These are phyloP conservation scores for Agrocybe praecox DNA, from an alignment of 768 basidiomycete species.

Conservation along the genomic window DNA sequence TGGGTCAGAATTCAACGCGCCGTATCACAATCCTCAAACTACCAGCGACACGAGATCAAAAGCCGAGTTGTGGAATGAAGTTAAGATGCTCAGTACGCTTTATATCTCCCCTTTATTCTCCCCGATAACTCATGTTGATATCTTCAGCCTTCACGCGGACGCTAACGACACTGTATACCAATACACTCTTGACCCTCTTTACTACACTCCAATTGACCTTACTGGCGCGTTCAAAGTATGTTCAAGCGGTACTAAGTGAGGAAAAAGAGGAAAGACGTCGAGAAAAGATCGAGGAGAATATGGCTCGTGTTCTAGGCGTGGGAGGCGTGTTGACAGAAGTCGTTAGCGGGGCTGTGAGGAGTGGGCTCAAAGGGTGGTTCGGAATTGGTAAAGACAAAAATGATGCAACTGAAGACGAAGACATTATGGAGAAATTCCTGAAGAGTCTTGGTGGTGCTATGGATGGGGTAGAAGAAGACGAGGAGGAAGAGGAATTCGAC, in stretches of 20 bases:
- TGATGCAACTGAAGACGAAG: conserved; percentile 12
- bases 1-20: conserved; percentile 20
- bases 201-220: conserved; percentile 86
- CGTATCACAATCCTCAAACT: not conserved
- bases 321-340: not conserved
- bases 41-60: conserved; percentile 54
- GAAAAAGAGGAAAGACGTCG: conserved; percentile 61
- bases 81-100: conserved; percentile 80
- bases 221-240: conserved; percentile 80
- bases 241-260: conserved; percentile 63
- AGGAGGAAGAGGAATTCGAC: conserved; percentile 17
- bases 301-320: conserved; percentile 25
- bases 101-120: not conserved
- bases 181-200: conserved; percentile 83
- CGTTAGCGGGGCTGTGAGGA: conserved; percentile 11
- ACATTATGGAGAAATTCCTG: conserved; percentile 8
- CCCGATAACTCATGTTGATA: not conserved
- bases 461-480: conserved; percentile 20
- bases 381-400: conserved; percentile 1
- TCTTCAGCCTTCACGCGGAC: conserved; percentile 81
- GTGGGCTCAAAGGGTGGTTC: conserved; percentile 1
- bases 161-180: conserved; percentile 84
- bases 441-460: conserved; percentile 2
- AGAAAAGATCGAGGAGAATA: conserved; percentile 43
- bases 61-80: conserved; percentile 88